These are phyloP conservation scores for Mucor racemosus DNA, from an alignment of 371 early-diverging fungal genomes.

Conservation along the genomic window DNA sequence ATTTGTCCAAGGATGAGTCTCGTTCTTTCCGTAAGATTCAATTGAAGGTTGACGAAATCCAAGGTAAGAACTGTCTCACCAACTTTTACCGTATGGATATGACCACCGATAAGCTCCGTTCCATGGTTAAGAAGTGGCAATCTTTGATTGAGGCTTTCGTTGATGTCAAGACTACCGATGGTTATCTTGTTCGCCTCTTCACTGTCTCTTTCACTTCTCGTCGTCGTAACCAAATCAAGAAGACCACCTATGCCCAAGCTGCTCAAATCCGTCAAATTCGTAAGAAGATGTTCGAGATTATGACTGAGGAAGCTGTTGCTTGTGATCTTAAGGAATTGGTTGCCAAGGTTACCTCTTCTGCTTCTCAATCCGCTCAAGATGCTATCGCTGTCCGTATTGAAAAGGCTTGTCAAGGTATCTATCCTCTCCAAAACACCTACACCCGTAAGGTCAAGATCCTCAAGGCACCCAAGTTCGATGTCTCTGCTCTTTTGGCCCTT, in stretches of 20 bases:
- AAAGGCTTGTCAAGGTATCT: conserved; percentile 96
- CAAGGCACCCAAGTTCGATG: conserved; percentile 94
- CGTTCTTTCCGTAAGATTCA: conserved; percentile 96
- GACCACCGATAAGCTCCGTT: conserved; percentile 99
- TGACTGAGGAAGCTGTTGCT: conserved; percentile 86
- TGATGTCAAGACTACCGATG: conserved; percentile 99
- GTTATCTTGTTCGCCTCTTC: conserved; percentile 63
- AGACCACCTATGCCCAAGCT: conserved; percentile 83
- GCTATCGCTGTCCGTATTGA: conserved; percentile 95
- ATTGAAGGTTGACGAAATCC: conserved; percentile 96
- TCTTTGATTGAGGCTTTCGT: conserved; percentile 97
- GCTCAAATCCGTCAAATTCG: conserved; percentile 98
- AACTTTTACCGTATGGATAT: conserved; percentile 99
- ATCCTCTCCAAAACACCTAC: conserved; percentile 97
- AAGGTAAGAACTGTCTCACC: conserved; percentile 97
- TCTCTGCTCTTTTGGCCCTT: conserved; percentile 94
- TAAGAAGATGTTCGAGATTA: conserved; percentile 99
- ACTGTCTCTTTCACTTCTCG: no score
- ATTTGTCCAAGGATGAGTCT: conserved; percentile 94
- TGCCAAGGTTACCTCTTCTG: conserved; percentile 87
- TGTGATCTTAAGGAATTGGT: conserved; percentile 97
- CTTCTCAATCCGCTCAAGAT: conserved; percentile 61
- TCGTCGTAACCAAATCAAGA: no score
- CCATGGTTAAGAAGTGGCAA: conserved; percentile 99
- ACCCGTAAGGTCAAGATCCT: conserved; percentile 99